phyloP scores from a whole-genome alignment of 805 yeast species.

The Hyphopichia homilentoma region DNA sequence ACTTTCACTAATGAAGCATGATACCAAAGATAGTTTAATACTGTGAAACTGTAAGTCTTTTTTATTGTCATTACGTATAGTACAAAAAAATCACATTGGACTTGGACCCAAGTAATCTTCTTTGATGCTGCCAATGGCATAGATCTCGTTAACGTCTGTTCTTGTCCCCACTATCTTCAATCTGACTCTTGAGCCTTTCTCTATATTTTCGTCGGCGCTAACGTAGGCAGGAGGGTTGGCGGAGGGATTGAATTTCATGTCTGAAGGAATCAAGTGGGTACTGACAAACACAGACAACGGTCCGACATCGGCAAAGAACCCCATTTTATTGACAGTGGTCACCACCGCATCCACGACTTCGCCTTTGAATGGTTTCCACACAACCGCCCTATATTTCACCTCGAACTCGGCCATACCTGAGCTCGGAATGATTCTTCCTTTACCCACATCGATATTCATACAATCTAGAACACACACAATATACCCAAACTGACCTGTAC shows the following conservation, averaged over 20 bases:
- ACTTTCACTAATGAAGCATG: too few species aligned
- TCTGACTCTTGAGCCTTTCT: constrained; percentile 90
- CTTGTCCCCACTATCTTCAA: constrained; percentile 96
- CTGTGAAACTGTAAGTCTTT: too few species aligned
- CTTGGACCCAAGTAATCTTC: constrained; percentile 94
- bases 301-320: constrained; percentile 97
- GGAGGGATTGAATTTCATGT: constrained; percentile 89
- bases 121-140: constrained; percentile 96
- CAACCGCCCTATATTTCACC: constrained; percentile 93
- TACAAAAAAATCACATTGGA: too few species aligned
- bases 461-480: constrained; percentile 94
- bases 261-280: constrained; percentile 90
- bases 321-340: constrained; percentile 89
- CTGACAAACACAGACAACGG: constrained; percentile 93
- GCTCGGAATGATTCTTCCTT: constrained; percentile 86
- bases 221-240: constrained; percentile 98
- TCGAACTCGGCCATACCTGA: constrained; percentile 95
- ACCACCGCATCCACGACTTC: constrained; percentile 98
- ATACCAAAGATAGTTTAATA: too few species aligned
- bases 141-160: constrained; percentile 94
- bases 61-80: too few species aligned
- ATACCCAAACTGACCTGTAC: constrained; percentile 98
- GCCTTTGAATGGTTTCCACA: constrained; percentile 98
- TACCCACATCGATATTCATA: constrained; percentile 91
- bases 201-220: constrained; percentile 90